phyloP scores from a whole-genome alignment of 305 asterid genomes.

The Plantago coronopus region DNA sequence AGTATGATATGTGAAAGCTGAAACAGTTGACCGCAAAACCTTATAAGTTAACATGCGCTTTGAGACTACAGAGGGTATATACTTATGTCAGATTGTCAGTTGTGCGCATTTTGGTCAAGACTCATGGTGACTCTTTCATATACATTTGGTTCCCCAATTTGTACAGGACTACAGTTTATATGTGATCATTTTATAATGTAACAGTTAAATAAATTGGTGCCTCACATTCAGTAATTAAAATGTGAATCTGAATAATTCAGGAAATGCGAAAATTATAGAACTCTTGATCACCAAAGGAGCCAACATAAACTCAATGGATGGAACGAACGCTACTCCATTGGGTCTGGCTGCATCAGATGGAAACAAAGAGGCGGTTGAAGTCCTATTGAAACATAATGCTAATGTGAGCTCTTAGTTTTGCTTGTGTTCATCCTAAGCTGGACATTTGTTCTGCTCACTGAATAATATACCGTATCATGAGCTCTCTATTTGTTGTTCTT shows the following conservation, averaged over 20 bases:
- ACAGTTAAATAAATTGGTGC: not conserved
- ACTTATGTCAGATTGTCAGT: no score
- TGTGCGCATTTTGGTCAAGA: no score
- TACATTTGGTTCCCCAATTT: no score
- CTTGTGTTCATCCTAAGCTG: no score
- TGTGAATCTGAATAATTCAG: constrained; percentile 6
- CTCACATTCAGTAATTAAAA: not conserved
- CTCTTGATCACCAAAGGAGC: constrained; percentile 21
- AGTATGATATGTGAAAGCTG: no score
- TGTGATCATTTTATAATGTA: not conserved
- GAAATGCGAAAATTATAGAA: constrained; percentile 12
- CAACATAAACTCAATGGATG: not conserved
- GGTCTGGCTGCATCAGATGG: not conserved
- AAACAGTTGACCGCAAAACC: no score
- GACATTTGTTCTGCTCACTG: no score
- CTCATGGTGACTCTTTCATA: no score
- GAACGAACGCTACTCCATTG: not conserved
- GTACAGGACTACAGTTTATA: no score
- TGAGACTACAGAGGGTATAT: no score
- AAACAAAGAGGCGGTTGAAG: not conserved
- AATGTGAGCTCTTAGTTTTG: constrained; percentile 5
- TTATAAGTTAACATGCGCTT: no score
- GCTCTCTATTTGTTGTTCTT: not conserved
- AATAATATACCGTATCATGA: no score
- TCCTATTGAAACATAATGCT: constrained; percentile 1